Evolutionary conservation across 345 rosid genomes (phyloP), one percentile per base, ranked within the genome.

Genomic region (Camelina hispida): DNA sequence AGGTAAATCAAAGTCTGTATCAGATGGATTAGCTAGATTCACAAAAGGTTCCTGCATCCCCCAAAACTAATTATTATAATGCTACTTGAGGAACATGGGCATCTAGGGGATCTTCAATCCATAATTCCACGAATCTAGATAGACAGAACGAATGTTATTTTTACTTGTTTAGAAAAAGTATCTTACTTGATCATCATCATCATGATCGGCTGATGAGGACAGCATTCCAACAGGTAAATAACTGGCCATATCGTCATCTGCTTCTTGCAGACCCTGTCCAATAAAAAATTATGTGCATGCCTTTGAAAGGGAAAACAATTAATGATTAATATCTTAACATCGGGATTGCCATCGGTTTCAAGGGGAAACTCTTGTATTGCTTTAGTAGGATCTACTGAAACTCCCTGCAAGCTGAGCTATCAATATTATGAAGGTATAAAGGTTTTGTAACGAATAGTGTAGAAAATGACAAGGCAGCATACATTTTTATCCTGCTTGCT

Each of bases 21-120:
- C 38, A 28, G 61, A 56, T 56, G 61, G 38, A 56, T 56, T 56
- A 56, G 59, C 59, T 9, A 55, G 59, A 7, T 55, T 55, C 11
- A 35, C 11, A 14, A 55, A 18, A 7, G 18, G 59, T 54, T 53
- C 58, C 35, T 54, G 35, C 59, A 54, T 52, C 30, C 35, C 58
- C 59, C 35, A 2, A 53, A 53, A 23, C 57, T 53, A 23, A 14
- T 22, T 13, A 54, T 13, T 13, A 54, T 23, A 1, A 54, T 54
- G 58, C 35, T 13, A 22, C 16, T 54, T 13, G 32, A 4, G 6
- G 9, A 46, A 46, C 50, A 46, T 46, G 18, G 50, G 9, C 9
- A 15, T 46, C 51, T n/a, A 46, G 0, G 51, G 9, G 4, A 46
- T 6, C 51, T n/a, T 46, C 2, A 15, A 46, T 46, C 9, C 7